These are phyloP conservation scores for Salix exigua DNA, from an alignment of 345 rosid species.

Conservation along the genomic window DNA sequence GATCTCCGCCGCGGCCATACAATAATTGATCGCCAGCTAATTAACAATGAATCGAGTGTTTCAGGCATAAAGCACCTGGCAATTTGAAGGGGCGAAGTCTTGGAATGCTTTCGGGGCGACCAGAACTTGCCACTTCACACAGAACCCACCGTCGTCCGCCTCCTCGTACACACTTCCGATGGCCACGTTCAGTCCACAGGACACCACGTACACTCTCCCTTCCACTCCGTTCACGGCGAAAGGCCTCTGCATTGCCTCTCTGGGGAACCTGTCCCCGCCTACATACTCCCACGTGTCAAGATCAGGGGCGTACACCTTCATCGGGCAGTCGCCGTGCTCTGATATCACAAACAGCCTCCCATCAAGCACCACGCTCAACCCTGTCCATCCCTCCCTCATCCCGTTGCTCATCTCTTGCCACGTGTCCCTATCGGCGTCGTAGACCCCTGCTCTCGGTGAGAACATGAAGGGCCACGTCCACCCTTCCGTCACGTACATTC, in stretches of 20 bases:
- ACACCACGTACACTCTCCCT: constrained; percentile 51
- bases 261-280: constrained; percentile 51
- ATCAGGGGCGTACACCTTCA: constrained; percentile 50
- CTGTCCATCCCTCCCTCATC: constrained; percentile 79
- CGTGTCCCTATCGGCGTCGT: constrained; percentile 40
- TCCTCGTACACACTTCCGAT: constrained; percentile 38
- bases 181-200: constrained; percentile 51
- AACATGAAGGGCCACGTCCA: constrained; percentile 81
- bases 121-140: constrained; percentile 47
- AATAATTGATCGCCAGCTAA: no score
- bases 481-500: constrained; percentile 64
- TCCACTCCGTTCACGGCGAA: constrained; percentile 46
- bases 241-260: constrained; percentile 44
- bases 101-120: constrained; percentile 34
- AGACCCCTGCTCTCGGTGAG: constrained; percentile 56
- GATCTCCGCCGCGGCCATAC: no score
- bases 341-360: constrained; percentile 51
- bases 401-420: constrained; percentile 62
- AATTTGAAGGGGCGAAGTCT: constrained; percentile 48
- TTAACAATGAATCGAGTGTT: no score
- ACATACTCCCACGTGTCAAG: constrained; percentile 54
- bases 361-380: constrained; percentile 41
- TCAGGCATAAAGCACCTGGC: constrained; percentile 57
- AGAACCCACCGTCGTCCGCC: constrained; percentile 21
- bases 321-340: constrained; percentile 60